These are phyloP conservation scores for Adansonia madagascariensis DNA, from an alignment of 441 rosid species.

Conservation along the genomic window DNA sequence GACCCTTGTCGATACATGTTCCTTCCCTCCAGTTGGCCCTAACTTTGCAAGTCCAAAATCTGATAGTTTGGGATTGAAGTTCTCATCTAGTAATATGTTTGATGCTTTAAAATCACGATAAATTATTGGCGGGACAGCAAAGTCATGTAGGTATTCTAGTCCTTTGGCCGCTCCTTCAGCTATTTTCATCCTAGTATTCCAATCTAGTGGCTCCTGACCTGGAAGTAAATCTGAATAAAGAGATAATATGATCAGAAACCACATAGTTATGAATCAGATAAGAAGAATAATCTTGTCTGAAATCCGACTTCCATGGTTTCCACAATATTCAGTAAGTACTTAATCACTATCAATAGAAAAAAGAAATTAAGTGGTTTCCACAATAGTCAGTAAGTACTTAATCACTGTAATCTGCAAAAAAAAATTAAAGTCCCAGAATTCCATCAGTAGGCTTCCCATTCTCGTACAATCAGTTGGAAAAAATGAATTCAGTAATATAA, in stretches of 20 bases:
- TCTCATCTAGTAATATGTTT: conserved; percentile 49
- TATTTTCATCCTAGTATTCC: conserved; percentile 53
- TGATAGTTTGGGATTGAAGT: conserved; percentile 52
- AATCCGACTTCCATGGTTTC: too few species aligned
- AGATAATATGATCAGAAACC: conserved; percentile 9
- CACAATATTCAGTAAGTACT: too few species aligned
- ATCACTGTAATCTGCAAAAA: too few species aligned
- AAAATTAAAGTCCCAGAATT: too few species aligned
- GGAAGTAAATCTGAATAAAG: conserved; percentile 43
- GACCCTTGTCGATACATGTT: conserved; percentile 58
- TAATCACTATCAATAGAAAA: too few species aligned
- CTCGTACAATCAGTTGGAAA: not conserved
- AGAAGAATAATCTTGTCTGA: not conserved
- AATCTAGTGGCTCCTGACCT: conserved; percentile 45
- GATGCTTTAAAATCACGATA: conserved; percentile 55
- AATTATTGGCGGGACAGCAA: conserved; percentile 50
- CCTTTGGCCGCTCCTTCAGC: conserved; percentile 54
- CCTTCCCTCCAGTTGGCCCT: conserved; percentile 55
- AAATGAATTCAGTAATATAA: not conserved
- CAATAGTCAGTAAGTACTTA: too few species aligned
- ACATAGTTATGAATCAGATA: not conserved
- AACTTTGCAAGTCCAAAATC: conserved; percentile 61
- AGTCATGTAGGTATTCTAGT: conserved; percentile 52
- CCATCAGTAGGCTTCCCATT: not conserved
- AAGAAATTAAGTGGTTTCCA: too few species aligned